These are phyloP conservation scores for Yamadazyma mexicana DNA, from an alignment of 1,139 yeast genomes.

Conservation along the genomic window DNA sequence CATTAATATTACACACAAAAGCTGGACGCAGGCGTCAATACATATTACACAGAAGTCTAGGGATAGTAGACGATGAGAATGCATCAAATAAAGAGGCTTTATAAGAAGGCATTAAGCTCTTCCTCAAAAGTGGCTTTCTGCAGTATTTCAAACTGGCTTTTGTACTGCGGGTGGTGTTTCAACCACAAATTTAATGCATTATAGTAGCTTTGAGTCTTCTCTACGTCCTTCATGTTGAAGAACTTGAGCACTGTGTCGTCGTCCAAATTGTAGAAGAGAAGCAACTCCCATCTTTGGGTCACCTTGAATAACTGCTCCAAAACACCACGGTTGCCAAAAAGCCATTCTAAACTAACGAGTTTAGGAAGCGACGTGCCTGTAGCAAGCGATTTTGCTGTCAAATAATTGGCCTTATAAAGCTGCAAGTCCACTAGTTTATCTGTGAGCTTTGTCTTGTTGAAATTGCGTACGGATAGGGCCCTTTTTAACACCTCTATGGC, in stretches of 20 bases:
- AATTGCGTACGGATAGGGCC: constrained; percentile 25
- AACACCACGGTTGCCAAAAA: constrained; percentile 19
- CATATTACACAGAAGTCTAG: too few species aligned
- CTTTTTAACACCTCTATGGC: constrained; percentile 40
- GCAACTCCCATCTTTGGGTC: constrained; percentile 9
- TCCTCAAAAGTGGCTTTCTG: constrained; percentile 2
- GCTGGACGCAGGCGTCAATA: too few species aligned
- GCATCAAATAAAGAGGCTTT: too few species aligned
- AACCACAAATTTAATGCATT: constrained; percentile 7
- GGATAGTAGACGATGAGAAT: too few species aligned
- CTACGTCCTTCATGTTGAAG: constrained; percentile 7
- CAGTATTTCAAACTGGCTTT: constrained; percentile 1
- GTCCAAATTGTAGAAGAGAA: constrained; percentile 7
- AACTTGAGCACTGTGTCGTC: constrained; percentile 5
- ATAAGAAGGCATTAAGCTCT: constrained; percentile 3
- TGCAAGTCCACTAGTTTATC: constrained; percentile 43
- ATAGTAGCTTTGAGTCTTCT: constrained; percentile 6
- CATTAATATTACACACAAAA: too few species aligned
- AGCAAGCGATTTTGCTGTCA: constrained; percentile 38
- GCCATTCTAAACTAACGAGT: constrained; percentile 37
- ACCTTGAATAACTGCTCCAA: constrained; percentile 21
- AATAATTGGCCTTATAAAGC: constrained; percentile 27
- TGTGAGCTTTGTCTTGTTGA: constrained; percentile 26
- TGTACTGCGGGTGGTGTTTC: constrained; percentile 7
- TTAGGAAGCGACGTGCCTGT: constrained; percentile 24